Base-by-base conservation (phyloP, 2,329 filamentous ascomycete species). In the Nigrospora sphaerica region DNA sequence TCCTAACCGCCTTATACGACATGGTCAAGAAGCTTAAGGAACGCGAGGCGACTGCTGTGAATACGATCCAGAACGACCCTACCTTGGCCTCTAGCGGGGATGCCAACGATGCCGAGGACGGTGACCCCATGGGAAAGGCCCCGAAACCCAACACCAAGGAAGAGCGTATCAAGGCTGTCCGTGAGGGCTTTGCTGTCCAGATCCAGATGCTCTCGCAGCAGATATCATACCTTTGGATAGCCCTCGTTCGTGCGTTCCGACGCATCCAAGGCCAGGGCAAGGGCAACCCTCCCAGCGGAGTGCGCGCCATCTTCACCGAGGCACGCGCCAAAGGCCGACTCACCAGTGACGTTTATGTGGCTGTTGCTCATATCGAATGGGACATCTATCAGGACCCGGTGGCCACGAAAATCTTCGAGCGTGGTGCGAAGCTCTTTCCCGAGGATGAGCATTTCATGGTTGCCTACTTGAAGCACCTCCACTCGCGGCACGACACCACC, bases 361-460 rank as follows among this genome's bases (percentile, higher is more conserved):
- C 90, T 1, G 89, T 89, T 55, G 93, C 95, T 14, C 75, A 95
- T 49, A 87, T 98, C 60, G 93, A 98, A 64, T 92, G 93, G 62
- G 85, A 95, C 56, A 95, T 95, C 55, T 98, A 98, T 67, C 93
- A 95, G 60, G 93, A 97, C 58, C 80, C 85, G 1, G 88, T 93
- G 1, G 92, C 91, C 1, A 88, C 86, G 38, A 96, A 93, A 69
- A 97, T 98, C 49, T 95, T 97, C 55, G 93, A 98, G 62, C 86
- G 92, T 39, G 93, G 93, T 17, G 83, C 92, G 52, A 93, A 89
- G 60, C 74, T 98, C 12, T 98, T 97, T 61, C 92, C 92, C 0
- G 88, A 95, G 42, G 92, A 97, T 58, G 91, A 95, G 63, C 77
- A 83, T 48, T 97, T 97, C 67, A 89, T 95, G 52, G 77, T 98